A percentile compares a stretch with the other conserved stretches of the same genome.
Evolutionary conservation across 2,329 filamentous ascomycete genomes (phyloP).

Genomic region (Whalleya microplaca): DNA sequence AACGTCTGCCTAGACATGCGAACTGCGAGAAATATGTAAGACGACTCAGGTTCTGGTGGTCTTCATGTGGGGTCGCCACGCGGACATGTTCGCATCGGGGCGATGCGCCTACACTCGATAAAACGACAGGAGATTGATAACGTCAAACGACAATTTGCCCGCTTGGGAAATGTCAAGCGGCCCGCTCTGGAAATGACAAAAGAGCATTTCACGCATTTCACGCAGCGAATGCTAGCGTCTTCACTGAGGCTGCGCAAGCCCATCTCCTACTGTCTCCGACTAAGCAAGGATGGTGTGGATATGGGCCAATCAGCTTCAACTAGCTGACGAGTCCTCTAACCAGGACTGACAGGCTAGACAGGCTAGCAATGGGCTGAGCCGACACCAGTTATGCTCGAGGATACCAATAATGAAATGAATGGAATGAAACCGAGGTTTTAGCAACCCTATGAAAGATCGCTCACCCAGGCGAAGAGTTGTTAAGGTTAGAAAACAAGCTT

Average conservation of each 20-base stretch:
- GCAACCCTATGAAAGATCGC: too few relatives aligned
- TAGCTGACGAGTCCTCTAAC: slow-evolving; percentile 39
- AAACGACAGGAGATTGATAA: not conserved
- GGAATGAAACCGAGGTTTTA: too few relatives aligned
- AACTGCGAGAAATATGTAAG: slow-evolving; percentile 28
- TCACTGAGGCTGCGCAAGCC: slow-evolving; percentile 30
- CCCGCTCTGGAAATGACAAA: slow-evolving; percentile 12
- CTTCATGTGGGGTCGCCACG: slow-evolving; percentile 20
- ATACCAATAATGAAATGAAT: too few relatives aligned
- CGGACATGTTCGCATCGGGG: slow-evolving; percentile 16
- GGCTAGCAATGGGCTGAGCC: too few relatives aligned
- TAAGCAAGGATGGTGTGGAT: slow-evolving; percentile 17
- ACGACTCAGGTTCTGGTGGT: slow-evolving; percentile 17
- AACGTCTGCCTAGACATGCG: slow-evolving; percentile 24
- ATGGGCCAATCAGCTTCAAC: slow-evolving; percentile 30
- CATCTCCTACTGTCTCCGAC: slow-evolving; percentile 14
- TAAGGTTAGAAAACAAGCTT: too few relatives aligned
- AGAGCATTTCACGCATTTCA: not conserved
- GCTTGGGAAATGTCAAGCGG: slow-evolving; percentile 2
- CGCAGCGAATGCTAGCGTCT: not conserved
- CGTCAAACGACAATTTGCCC: not conserved
- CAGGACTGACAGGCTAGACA: slow-evolving; percentile 1
- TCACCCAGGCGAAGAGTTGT: too few relatives aligned
- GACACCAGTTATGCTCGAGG: too few relatives aligned
- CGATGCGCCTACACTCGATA: slow-evolving; percentile 15